These are phyloP conservation scores for Dactylonectria estremocensis DNA, from an alignment of 2,329 filamentous ascomycete genomes.

Conservation along the genomic window DNA sequence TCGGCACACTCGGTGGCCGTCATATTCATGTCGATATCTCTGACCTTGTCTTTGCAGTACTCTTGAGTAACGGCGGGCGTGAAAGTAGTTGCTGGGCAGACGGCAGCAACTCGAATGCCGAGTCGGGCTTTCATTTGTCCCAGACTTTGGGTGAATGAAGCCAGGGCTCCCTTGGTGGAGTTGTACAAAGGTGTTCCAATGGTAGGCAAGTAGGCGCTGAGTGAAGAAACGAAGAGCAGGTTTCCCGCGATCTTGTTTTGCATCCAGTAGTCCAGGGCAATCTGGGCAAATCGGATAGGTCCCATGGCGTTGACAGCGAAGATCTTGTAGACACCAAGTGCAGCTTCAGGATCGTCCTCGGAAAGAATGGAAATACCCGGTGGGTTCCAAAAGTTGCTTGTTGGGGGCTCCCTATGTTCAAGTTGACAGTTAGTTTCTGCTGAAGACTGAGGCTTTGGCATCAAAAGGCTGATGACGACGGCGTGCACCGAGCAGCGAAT, in stretches of 20 bases:
- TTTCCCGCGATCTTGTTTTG: slow-evolving; percentile 40
- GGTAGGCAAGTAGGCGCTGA: slow-evolving; percentile 49
- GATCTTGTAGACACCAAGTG: slow-evolving; percentile 41
- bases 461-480: too few relatives aligned
- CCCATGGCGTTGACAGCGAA: slow-evolving; percentile 48
- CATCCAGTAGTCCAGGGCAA: slow-evolving; percentile 51
- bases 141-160: slow-evolving; percentile 39
- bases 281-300: slow-evolving; percentile 47
- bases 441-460: too few relatives aligned
- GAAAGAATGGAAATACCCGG: slow-evolving; percentile 43
- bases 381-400: slow-evolving; percentile 46
- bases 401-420: slow-evolving; percentile 41
- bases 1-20: slow-evolving; percentile 21
- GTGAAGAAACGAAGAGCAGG: slow-evolving; percentile 47
- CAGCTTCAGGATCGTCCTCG: slow-evolving; percentile 38
- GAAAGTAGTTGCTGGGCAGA: slow-evolving; percentile 14
- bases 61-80: slow-evolving; percentile 14
- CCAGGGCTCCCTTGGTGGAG: slow-evolving; percentile 48
- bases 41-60: slow-evolving; percentile 8
- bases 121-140: slow-evolving; percentile 24
- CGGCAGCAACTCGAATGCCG: slow-evolving; percentile 35
- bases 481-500: too few relatives aligned
- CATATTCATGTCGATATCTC: background rate
- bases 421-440: too few relatives aligned
- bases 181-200: slow-evolving; percentile 51